Base-by-base conservation (phyloP, 148 eudicot species). In the Dysphania ambrosioides region DNA sequence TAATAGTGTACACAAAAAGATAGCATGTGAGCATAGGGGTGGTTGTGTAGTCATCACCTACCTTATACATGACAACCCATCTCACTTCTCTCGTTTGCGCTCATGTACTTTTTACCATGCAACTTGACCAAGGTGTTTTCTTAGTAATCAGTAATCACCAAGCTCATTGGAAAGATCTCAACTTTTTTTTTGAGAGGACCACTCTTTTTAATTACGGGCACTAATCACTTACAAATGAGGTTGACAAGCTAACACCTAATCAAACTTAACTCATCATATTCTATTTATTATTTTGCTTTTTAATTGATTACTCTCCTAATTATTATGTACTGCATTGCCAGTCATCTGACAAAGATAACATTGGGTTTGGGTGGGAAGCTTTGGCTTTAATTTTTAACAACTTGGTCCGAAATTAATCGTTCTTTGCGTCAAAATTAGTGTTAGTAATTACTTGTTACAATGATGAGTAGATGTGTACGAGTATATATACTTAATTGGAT, bases 21-120 rank as follows among this genome's bases (percentile, higher is more conserved):
- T 76, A 69, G 85, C 83, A 87, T 85, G 88, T 80, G 86, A 82
- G 72, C 68, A 73, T 78, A 89, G 71, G 87, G 87, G 86, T 85
- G 86, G 90, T 85, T 85, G 88, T 84, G 82, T 79, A 87, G 89
- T 89, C 89, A 89, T 87, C 91, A 82, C 86, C 87, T 86, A 84
- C 85, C 68, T 76, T 84, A 75, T 78, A 83, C 87, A 83, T 85
- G 90, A 89, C 89, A 89, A 87, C 89, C 75, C 75, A 85, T 79
- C 88, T 80, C 77, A 77, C 76, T 68, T 72, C 71, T 59, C 38
- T 72, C 58, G 60, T 72, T 76, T 76, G 83, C 80, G 76, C 79
- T 58, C 79, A 73, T 72, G 72, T 76, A 79, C 80, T 76, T 79
- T 72, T 71, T n/a, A n/a, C 77, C 83, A 80, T 76, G 80, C 73